phyloP scores from a whole-genome alignment of 2,329 filamentous ascomycete genomes.

The Atkinsonella texensis region DNA sequence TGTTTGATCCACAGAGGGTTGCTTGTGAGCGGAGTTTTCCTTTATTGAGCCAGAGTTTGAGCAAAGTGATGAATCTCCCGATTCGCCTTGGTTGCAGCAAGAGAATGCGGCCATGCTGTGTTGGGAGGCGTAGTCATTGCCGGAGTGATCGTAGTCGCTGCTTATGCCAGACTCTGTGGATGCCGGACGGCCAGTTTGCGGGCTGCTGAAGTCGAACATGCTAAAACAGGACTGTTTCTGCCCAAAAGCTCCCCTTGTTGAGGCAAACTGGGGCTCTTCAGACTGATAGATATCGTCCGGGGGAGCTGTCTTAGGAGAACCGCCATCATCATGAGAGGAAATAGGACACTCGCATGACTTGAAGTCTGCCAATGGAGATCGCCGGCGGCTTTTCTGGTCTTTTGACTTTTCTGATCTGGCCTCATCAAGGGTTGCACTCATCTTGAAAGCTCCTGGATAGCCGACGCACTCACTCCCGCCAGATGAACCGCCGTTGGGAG shows the following conservation, averaged over 20 bases:
- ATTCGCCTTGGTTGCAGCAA: neutral
- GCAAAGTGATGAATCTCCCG: neutral
- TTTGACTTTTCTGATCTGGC: neutral
- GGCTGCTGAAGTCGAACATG: neutral
- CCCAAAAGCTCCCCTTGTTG: slow-evolving; percentile 4
- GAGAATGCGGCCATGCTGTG: neutral
- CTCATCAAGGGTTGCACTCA: neutral
- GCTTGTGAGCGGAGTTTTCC: neutral
- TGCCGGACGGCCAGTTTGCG: neutral
- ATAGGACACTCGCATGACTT: neutral
- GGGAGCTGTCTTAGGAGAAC: neutral
- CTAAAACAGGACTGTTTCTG: neutral
- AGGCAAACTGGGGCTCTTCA: neutral
- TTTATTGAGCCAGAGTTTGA: neutral
- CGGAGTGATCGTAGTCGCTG: neutral
- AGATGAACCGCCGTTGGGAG: neutral
- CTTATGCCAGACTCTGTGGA: neutral
- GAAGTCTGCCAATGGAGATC: slow-evolving; percentile 1
- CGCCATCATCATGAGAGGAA: neutral
- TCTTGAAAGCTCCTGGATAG: neutral
- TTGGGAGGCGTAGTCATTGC: neutral
- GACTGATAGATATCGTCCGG: neutral
- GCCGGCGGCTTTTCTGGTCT: neutral
- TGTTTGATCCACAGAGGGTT: neutral
- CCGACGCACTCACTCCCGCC: neutral